Evolutionary conservation across 2,329 filamentous ascomycete species (phyloP).

Genomic region (Didymosphaeria variabile): DNA sequence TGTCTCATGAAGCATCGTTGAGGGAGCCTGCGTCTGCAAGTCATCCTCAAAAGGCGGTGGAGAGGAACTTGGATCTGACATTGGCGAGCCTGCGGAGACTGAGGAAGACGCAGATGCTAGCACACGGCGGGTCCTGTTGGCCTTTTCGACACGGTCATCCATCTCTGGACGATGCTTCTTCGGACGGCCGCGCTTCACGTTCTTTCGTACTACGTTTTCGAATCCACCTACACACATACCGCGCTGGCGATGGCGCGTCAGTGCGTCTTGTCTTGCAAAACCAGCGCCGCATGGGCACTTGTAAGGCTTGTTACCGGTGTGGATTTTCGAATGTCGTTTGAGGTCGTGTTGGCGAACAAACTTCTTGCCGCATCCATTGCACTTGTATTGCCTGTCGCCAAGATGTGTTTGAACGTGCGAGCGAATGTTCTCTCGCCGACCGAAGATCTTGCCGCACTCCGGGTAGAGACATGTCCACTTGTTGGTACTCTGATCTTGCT

Average conservation of each 20-base stretch:
- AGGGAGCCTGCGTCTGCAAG: conserved; percentile 30
- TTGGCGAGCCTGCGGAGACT: conserved; percentile 43
- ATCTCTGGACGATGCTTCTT: conserved; percentile 69
- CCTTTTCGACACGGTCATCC: conserved; percentile 66
- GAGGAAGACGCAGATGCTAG: conserved; percentile 46
- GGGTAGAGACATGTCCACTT: conserved; percentile 64
- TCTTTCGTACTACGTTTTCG: conserved; percentile 76
- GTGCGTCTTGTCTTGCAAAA: conserved; percentile 93
- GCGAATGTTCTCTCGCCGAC: conserved; percentile 98
- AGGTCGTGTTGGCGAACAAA: conserved; percentile 97
- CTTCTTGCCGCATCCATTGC: conserved; percentile 91
- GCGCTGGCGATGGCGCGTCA: conserved; percentile 91
- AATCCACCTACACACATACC: conserved; percentile 98
- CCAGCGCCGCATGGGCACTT: conserved; percentile 93
- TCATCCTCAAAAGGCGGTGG: conserved; percentile 35
- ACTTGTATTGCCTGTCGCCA: conserved; percentile 93
- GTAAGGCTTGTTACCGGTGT: conserved; percentile 94
- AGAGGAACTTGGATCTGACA: conserved; percentile 42
- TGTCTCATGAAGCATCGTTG: conserved; percentile 32
- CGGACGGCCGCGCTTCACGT: conserved; percentile 71
- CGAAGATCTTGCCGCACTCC: conserved; percentile 87
- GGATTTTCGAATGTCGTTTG: conserved; percentile 96
- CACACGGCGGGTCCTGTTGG: conserved; percentile 59
- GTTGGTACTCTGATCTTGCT: conserved; percentile 54
- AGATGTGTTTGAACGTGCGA: conserved; percentile 98